Base-by-base conservation (phyloP, 306 rosid genomes). In the Prunus davidiana region DNA sequence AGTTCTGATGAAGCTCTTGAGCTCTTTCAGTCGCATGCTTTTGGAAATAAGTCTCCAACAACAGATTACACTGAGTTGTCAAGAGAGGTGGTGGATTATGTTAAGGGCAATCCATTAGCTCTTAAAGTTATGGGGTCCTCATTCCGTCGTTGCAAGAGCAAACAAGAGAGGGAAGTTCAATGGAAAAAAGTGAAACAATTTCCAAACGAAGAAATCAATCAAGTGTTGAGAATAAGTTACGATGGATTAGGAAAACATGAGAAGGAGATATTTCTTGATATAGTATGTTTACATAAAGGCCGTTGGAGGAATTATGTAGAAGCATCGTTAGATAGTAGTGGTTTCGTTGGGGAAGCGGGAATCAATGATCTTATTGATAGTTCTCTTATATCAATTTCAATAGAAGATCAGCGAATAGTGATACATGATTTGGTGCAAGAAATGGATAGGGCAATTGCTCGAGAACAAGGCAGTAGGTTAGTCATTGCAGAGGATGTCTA, bases 251-350 rank as follows among this genome's bases (percentile, higher is more conserved):
- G 24, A 22, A 32, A 5, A 2, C 3, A 43, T 63, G 80, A 76
- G 80, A 80, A 76, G 76, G 68, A 47, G 20, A 72, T 80, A 8
- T 84, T 84, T 47, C 60, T 84, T 16, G 74, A 71, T 7, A 61
- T 61, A 4, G 43, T 5, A 14, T 84, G 88, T 54, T 87, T 84
- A 34, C 84, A 82, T 34, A 80, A 84, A 13, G 87, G 87, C 56
- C 57, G 43, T 72, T 8, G 24, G 18, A 20, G 12, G 13, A 72
- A 72, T 34, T n/a, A 25, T 77, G 83, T 75, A 0, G 38, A 38
- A 22, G 58, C 38, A 34, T 49, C 64, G 0, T 41, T 80, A 10
- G 70, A 80, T 13, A 0, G 6, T 25, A 0, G 66, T 2, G 84
- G 73, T 6, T 67, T 73, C 68, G 3, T 24, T 0, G 73, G 80